Evolutionary conservation across 768 basidiomycete species (phyloP).

Genomic region (Multifurca ochricompacta): DNA sequence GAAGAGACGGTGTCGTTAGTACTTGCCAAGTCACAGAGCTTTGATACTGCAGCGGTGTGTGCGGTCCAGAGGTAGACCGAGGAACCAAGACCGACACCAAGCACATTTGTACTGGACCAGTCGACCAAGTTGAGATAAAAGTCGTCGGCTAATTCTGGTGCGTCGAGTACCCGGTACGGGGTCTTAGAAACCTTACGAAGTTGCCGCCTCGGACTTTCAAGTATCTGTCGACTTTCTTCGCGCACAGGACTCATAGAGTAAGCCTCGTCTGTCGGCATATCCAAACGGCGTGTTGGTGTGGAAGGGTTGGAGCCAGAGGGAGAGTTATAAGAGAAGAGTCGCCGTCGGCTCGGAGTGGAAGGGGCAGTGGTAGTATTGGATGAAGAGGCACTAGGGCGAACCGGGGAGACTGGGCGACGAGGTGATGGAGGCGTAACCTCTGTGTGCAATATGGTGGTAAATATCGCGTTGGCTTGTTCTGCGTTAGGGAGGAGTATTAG

Average conservation of each 20-base stretch:
- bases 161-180: conserved; percentile 94
- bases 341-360: conserved; percentile 42
- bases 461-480: conserved; percentile 84
- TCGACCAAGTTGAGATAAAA: conserved; percentile 98
- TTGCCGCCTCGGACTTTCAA: conserved; percentile 77
- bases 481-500: conserved; percentile 16
- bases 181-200: conserved; percentile 86
- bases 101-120: conserved; percentile 92
- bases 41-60: conserved; percentile 84
- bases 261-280: conserved; percentile 78
- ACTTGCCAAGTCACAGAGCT: conserved; percentile 72
- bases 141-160: conserved; percentile 94
- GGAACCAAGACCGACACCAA: conserved; percentile 85
- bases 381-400: conserved; percentile 27
- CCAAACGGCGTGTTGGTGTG: conserved; percentile 54
- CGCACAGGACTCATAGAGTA: conserved; percentile 90
- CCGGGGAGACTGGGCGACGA: conserved; percentile 51
- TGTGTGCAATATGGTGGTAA: conserved; percentile 66
- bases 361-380: conserved; percentile 27
- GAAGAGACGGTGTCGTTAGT: conserved; percentile 73
- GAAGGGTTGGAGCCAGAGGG: conserved; percentile 45
- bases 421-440: conserved; percentile 72
- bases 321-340: conserved; percentile 63
- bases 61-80: conserved; percentile 98
- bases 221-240: conserved; percentile 68